Evolutionary conservation across 129 eudicot genomes (phyloP), one percentile per base, ranked within the genome.

Genomic region (Mikania micrantha): DNA sequence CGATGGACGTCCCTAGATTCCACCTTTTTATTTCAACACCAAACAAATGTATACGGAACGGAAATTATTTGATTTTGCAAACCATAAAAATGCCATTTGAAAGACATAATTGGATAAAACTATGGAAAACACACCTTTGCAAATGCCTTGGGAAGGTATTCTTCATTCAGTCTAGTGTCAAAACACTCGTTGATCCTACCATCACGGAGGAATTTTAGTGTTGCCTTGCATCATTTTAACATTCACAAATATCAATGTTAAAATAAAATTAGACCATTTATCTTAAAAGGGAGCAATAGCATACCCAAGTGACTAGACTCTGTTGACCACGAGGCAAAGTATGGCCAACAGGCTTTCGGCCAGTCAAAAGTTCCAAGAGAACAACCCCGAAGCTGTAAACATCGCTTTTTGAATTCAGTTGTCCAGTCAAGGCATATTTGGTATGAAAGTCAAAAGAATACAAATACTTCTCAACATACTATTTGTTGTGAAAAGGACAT

Each of bases 241-340:
- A 0, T 38, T 38, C 11, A 38, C 44, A 38, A 38, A 2, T n/a
- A 38, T 6, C 9, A 6, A 40, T 12, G 10, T 40, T 40, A 52
- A 19, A 40, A 7, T 6, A 22, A 58, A 58, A 1, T 34, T 42
- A 36, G n/a, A n/a, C n/a, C n/a, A n/a, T n/a, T n/a, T n/a, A n/a
- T n/a, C 20, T 16, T 0, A 27, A 4, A 45, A 36, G 4, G 5
- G 16, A 1, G 45, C 6, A 27, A 4, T 6, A 15, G 8, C 40
- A 41, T 84, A 87, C 96, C 96, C 96, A 88, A 39, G 82, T 85
- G 64, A 88, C 85, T 19, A 88, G 83, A 80, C 86, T 85, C 62
- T 88, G 96, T 54, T 88, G 85, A 56, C 91, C 96, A 71, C 87
- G 84, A 12, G 96, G 96, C 32, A 82, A 64, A 34, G 85, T 88